Percentiles rank a stretch among this genome's conserved stretches.
phyloP scores from a whole-genome alignment of 2,329 filamentous ascomycete species.

The Sporothrix luriei region DNA sequence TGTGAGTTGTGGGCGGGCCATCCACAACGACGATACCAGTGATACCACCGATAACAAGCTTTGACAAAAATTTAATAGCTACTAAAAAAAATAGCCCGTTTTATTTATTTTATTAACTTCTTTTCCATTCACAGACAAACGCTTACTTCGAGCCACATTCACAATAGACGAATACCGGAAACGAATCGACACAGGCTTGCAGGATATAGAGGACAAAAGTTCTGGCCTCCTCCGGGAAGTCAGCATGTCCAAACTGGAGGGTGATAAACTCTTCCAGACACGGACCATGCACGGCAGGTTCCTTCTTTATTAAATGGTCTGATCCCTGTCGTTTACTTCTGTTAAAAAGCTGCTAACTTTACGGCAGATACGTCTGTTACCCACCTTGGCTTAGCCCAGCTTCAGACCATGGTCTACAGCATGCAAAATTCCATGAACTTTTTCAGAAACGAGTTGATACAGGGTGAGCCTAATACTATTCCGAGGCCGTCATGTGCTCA shows the following conservation, averaged over 20 bases:
- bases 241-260: not conserved
- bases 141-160: not conserved
- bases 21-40: no score
- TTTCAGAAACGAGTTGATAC: no score
- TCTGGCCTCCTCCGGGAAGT: not conserved
- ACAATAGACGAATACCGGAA: constrained; percentile 11
- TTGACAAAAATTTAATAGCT: no score
- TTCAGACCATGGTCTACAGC: not conserved
- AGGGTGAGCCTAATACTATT: no score
- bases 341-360: no score
- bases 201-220: not conserved
- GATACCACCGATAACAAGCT: no score
- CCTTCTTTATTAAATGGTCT: no score
- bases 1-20: not conserved
- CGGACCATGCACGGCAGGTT: not conserved
- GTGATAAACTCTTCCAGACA: not conserved
- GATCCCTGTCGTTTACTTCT: no score
- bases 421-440: not conserved
- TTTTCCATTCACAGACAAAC: not conserved
- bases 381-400: not conserved
- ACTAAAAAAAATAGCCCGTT: no score
- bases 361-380: not conserved
- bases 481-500: no score
- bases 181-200: not conserved
- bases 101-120: no score